A percentile compares a stretch with the other conserved stretches of the same genome.
These are phyloP conservation scores for Mucor sp. DNA, from an alignment of 371 early-diverging fungal genomes.

Conservation along the genomic window DNA sequence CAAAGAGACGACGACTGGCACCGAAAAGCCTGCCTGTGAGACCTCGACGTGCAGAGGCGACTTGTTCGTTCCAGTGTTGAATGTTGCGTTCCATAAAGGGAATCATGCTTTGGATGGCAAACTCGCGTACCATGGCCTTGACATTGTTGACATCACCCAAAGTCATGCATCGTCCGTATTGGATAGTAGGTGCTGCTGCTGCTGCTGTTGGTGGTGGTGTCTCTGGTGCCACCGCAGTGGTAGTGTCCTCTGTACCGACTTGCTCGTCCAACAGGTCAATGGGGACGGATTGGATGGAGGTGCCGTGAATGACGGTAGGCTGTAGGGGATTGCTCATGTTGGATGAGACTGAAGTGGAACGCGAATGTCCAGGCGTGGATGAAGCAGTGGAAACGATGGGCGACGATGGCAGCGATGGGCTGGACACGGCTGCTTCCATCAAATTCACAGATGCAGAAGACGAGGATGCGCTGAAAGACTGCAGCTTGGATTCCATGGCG, in stretches of 20 bases:
- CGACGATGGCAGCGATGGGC: slow-evolving; percentile 7
- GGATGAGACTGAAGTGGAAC: slow-evolving; percentile 24
- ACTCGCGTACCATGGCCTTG: slow-evolving; percentile 59
- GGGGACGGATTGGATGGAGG: slow-evolving; percentile 21
- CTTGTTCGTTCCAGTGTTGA: slow-evolving; percentile 90
- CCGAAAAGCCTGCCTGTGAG: slow-evolving; percentile 89
- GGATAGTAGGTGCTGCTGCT: slow-evolving; percentile 17
- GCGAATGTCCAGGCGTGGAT: slow-evolving; percentile 24
- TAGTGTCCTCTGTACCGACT: slow-evolving; percentile 7
- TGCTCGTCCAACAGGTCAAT: slow-evolving; percentile 6
- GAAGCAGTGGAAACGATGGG: slow-evolving; percentile 9
- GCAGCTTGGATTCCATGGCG: slow-evolving; percentile 35
- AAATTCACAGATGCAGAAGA: background rate
- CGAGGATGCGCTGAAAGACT: slow-evolving; percentile 9
- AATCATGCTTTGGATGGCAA: slow-evolving; percentile 76
- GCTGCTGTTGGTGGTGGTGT: slow-evolving; percentile 19
- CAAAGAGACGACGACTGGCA: slow-evolving; percentile 83
- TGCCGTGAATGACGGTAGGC: slow-evolving; percentile 12
- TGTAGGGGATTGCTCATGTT: slow-evolving; percentile 13
- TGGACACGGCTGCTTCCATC: background rate
- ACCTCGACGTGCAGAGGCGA: slow-evolving; percentile 86
- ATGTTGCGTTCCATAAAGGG: slow-evolving; percentile 92
- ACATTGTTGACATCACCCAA: slow-evolving; percentile 56
- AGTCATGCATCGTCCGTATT: slow-evolving; percentile 61
- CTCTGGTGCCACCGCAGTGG: background rate